phyloP scores from a whole-genome alignment of 352 stramenopile species.

The Phytophthora nicotianae region DNA sequence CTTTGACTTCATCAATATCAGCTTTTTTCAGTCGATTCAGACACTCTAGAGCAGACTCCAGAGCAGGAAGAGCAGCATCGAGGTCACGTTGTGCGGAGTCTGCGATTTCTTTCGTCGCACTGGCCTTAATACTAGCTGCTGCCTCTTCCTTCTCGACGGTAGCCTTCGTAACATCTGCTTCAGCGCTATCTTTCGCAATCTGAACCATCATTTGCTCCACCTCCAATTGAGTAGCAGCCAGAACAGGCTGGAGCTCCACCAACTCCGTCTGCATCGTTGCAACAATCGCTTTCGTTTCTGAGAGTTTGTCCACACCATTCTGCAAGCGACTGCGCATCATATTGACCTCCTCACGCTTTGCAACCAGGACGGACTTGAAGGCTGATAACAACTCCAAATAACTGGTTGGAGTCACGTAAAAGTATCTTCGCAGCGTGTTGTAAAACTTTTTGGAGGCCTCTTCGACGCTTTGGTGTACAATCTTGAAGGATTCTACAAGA shows the following conservation, averaged over 20 bases:
- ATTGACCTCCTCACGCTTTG: slow-evolving; percentile 91
- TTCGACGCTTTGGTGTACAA: slow-evolving; percentile 92
- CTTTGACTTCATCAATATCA: slow-evolving; percentile 94
- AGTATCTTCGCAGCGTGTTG: slow-evolving; percentile 83
- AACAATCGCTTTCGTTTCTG: slow-evolving; percentile 80
- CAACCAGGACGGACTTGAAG: slow-evolving; percentile 89
- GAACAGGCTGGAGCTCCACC: slow-evolving; percentile 80
- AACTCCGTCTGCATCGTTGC: slow-evolving; percentile 87
- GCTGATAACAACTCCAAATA: slow-evolving; percentile 93
- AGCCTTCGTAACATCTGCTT: slow-evolving; percentile 88
- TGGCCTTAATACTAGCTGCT: slow-evolving; percentile 85
- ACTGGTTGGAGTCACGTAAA: slow-evolving; percentile 94
- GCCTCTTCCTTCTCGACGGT: slow-evolving; percentile 90
- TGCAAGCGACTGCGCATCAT: slow-evolving; percentile 85
- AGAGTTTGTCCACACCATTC: slow-evolving; percentile 89
- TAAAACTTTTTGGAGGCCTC: slow-evolving; percentile 87
- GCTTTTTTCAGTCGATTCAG: slow-evolving; percentile 92
- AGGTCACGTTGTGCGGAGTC: slow-evolving; percentile 89
- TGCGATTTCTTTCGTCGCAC: slow-evolving; percentile 90
- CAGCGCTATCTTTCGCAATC: slow-evolving; percentile 89
- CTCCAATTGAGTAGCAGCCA: slow-evolving; percentile 79
- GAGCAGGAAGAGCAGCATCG: slow-evolving; percentile 84
- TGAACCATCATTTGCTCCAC: slow-evolving; percentile 92
- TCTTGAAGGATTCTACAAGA: slow-evolving; percentile 80
- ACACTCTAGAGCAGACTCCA: slow-evolving; percentile 89